A percentile compares a stretch with the other conserved stretches of the same genome.
phyloP scores from a whole-genome alignment of 1,284 basidiomycete species.

The Fomitiporia mediterranea region DNA sequence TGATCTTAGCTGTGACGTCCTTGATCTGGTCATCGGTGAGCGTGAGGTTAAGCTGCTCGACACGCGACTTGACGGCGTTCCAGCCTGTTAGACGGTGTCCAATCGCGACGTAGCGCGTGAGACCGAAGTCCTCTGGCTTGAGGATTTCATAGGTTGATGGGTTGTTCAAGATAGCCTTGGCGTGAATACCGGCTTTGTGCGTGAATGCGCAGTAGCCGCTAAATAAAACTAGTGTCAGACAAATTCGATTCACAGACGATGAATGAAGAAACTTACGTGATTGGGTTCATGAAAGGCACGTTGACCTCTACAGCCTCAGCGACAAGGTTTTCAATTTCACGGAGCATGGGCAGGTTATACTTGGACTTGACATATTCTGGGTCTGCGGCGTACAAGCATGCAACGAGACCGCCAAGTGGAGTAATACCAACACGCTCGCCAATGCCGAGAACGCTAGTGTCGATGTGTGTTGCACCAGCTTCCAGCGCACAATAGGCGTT shows the following conservation, averaged over 20 bases:
- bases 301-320: conserved; percentile 98
- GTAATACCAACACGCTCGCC: conserved; percentile 99
- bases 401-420: conserved; percentile 94
- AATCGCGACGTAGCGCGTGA: conserved; percentile 97
- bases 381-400: conserved; percentile 93
- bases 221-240: conserved; percentile 11
- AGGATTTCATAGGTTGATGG: conserved; percentile 98
- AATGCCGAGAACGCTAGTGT: conserved; percentile 95
- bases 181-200: conserved; percentile 99
- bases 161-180: conserved; percentile 99
- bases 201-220: conserved; percentile 99
- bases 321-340: conserved; percentile 98
- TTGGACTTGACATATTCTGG: conserved; percentile 99
- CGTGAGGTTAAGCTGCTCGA: conserved; percentile 89
- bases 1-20: conserved; percentile 99
- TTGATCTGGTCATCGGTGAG: conserved; percentile 89
- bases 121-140: conserved; percentile 97
- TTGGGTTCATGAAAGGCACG: conserved; percentile 95
- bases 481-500: conserved; percentile 99
- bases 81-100: conserved; percentile 96
- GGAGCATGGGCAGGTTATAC: conserved; percentile 97
- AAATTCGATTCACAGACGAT: background rate
- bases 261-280: conserved; percentile 54
- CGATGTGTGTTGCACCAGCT: conserved; percentile 98
- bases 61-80: conserved; percentile 99